These are phyloP conservation scores for Knufia fluminis DNA, from an alignment of 2,329 filamentous ascomycete genomes.

Conservation along the genomic window DNA sequence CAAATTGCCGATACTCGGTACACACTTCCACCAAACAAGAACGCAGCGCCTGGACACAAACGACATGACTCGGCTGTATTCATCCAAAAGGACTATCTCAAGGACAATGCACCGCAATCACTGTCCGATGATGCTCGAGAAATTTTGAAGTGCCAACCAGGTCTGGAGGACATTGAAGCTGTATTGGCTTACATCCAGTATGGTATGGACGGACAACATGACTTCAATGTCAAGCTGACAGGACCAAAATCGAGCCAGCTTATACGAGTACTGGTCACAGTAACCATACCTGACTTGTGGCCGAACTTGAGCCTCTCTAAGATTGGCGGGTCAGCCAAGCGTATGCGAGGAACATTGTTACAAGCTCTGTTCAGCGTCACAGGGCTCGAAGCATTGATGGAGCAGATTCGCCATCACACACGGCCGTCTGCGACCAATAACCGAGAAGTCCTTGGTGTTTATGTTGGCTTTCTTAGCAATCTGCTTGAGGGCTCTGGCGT, in stretches of 20 bases:
- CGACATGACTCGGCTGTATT: conserved; percentile 19
- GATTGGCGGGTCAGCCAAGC: conserved; percentile 10
- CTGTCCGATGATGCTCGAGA: conserved; percentile 46
- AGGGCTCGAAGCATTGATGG: conserved; percentile 67
- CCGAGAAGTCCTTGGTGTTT: conserved; percentile 25
- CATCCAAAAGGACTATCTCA: conserved; percentile 20
- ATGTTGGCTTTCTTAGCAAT: conserved; percentile 29
- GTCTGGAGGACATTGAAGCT: conserved; percentile 46
- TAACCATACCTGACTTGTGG: conserved; percentile 80
- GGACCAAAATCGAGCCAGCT: conserved; percentile 64
- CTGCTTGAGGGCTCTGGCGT: conserved; percentile 20
- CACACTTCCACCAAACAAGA: neutral
- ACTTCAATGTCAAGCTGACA: conserved; percentile 48
- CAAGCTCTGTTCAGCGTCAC: conserved; percentile 61
- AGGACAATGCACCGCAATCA: conserved; percentile 10
- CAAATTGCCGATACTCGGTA: conserved; percentile 23
- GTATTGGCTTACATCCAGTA: conserved; percentile 46
- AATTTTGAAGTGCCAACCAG: conserved; percentile 53
- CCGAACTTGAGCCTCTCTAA: conserved; percentile 10
- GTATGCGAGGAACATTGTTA: conserved; percentile 43
- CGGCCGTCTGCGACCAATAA: conserved; percentile 21
- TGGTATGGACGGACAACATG: conserved; percentile 22
- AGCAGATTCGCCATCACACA: conserved; percentile 57
- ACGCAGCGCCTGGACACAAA: conserved; percentile 11
- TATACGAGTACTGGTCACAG: conserved; percentile 62